phyloP scores from a whole-genome alignment of 169 alveolate genomes.

The Cryptosporidium xiaoi region DNA sequence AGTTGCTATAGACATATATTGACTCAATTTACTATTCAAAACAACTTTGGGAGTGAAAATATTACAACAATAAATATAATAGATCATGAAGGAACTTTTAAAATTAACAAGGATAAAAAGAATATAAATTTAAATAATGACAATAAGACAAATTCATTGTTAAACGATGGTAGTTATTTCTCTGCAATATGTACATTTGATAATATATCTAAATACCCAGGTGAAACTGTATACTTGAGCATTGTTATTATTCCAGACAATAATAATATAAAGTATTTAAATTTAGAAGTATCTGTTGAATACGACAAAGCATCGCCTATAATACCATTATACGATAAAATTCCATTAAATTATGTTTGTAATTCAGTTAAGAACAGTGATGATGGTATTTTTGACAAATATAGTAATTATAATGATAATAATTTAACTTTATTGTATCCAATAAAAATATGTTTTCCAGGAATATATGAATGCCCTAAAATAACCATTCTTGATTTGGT shows the following conservation, averaged over 20 bases:
- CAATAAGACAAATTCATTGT: not conserved
- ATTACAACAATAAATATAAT: not conserved
- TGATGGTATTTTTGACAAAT: not conserved
- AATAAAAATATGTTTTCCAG: conserved; percentile 64
- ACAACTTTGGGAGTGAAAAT: not conserved
- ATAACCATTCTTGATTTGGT: conserved; percentile 27
- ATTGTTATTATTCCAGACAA: conserved; percentile 9
- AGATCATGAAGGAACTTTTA: not conserved
- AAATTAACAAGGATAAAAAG: not conserved
- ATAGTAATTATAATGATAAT: not conserved
- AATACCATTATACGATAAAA: conserved; percentile 45
- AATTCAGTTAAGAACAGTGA: not conserved
- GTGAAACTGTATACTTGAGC: conserved; percentile 33
- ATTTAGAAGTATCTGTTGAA: conserved; percentile 36
- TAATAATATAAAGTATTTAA: not conserved
- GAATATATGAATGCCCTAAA: conserved; percentile 66
- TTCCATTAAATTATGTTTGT: conserved; percentile 23
- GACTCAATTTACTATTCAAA: conserved; percentile 55
- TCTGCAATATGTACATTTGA: conserved; percentile 54
- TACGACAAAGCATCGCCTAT: conserved; percentile 23
- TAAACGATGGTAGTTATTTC: not conserved
- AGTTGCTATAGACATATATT: conserved; percentile 4
- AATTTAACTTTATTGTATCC: conserved; percentile 47
- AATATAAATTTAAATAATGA: not conserved
- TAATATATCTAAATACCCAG: conserved; percentile 33